Conservation (phyloP, 1,139 yeast genomes). For the Hanseniaspora uvarum region DNA sequence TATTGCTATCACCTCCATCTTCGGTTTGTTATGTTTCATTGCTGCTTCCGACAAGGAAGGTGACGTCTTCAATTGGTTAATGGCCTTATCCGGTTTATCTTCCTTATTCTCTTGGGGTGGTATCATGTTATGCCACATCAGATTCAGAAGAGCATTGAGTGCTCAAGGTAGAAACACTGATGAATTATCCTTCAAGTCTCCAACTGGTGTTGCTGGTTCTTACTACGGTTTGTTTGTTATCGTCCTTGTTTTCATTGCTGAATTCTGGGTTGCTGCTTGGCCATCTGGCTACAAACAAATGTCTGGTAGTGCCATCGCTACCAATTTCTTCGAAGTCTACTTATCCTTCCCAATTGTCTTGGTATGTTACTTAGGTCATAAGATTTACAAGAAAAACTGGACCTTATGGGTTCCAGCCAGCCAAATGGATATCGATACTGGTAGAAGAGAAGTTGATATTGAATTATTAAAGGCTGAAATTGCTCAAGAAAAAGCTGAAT, state of each 20-base stretch:
- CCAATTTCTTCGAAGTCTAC: conserved; percentile 49
- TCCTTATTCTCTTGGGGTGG: conserved; percentile 61
- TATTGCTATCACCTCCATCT: conserved; percentile 39
- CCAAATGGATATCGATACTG: conserved; percentile 59
- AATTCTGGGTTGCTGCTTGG: conserved; percentile 69
- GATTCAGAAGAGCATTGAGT: conserved; percentile 54
- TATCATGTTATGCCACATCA: conserved; percentile 50
- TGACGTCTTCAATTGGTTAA: conserved; percentile 57
- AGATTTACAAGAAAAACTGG: conserved; percentile 51
- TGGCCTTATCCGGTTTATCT: conserved; percentile 58
- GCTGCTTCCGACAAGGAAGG: conserved; percentile 49
- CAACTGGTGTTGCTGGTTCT: conserved; percentile 47
- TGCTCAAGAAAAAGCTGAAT: conserved; percentile 50
- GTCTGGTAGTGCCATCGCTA: conserved; percentile 42
- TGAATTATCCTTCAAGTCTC: conserved; percentile 47
- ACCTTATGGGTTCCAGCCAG: conserved; percentile 40
- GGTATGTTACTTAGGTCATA: conserved; percentile 47
- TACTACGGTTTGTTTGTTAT: conserved; percentile 41
- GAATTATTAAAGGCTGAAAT: conserved; percentile 59
- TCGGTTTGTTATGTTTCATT: conserved; percentile 51
- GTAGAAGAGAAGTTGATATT: conserved; percentile 61
- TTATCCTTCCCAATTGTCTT: conserved; percentile 55
- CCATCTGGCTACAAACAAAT: conserved; percentile 42
- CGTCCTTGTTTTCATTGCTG: conserved; percentile 45
- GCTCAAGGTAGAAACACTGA: conserved; percentile 48